A percentile compares a stretch with the other conserved stretches of the same genome.
Evolutionary conservation across 1,284 basidiomycete genomes (phyloP).

Genomic region (Chalciporus piperatoides): DNA sequence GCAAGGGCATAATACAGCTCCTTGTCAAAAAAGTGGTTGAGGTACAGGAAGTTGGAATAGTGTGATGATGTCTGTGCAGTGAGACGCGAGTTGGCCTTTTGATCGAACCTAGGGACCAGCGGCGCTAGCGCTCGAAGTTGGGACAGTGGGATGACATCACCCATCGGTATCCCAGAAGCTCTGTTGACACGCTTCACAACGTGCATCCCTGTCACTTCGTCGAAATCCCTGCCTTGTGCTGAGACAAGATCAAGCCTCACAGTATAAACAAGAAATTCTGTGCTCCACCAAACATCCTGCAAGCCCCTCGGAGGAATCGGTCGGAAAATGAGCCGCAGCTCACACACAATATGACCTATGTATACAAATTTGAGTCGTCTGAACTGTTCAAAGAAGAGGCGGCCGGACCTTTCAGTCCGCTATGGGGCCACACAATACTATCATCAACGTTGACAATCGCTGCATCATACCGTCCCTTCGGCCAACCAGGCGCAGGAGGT

Average conservation of each 20-base stretch:
- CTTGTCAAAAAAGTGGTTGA: conserved; percentile 34
- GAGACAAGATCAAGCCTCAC: conserved; percentile 28
- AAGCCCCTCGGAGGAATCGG: conserved; percentile 8
- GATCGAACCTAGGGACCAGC: conserved; percentile 26
- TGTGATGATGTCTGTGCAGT: conserved; percentile 21
- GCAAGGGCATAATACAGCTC: conserved; percentile 26
- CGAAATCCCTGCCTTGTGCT: conserved; percentile 16
- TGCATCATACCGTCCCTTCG: conserved; percentile 22
- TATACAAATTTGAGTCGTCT: not conserved
- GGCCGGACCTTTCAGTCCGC: conserved; percentile 25
- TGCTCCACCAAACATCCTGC: not conserved
- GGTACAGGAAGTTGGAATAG: conserved; percentile 23
- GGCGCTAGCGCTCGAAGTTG: conserved; percentile 23
- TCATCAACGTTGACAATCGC: conserved; percentile 25
- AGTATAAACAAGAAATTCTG: conserved; percentile 14
- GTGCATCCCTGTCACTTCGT: conserved; percentile 22
- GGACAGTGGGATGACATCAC: conserved; percentile 28
- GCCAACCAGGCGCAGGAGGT: conserved; percentile 21
- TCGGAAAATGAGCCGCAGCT: conserved; percentile 25
- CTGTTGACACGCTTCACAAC: conserved; percentile 21
- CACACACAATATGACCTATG: conserved; percentile 28
- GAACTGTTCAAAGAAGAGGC: too few species aligned
- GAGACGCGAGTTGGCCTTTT: conserved; percentile 24
- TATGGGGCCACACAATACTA: conserved; percentile 18
- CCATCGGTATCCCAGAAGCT: conserved; percentile 16